A percentile compares a stretch with the other conserved stretches of the same genome.
Evolutionary conservation across 495 filamentous ascomycete species (phyloP).

Genomic region (Oidiodendron maius): DNA sequence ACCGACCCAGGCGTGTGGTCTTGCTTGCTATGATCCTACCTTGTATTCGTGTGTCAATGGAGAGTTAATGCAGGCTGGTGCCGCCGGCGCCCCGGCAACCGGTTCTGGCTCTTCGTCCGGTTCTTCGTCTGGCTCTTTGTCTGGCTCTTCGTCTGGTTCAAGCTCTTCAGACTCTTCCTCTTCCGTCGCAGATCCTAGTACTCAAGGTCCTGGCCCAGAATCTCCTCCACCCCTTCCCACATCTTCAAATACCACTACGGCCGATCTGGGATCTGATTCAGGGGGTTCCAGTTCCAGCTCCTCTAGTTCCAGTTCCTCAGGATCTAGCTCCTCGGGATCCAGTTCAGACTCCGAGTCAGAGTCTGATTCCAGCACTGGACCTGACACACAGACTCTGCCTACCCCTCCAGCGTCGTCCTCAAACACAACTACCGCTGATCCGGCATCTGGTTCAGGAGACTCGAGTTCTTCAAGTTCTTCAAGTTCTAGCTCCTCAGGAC

Average conservation of each 20-base stretch:
- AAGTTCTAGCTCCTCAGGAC: too few species aligned
- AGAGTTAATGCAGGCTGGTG: not conserved
- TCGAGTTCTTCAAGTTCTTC: not conserved
- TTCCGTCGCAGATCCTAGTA: not conserved
- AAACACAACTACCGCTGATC: not conserved
- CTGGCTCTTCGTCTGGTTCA: not conserved
- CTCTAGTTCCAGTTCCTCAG: too few species aligned
- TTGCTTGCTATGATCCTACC: not conserved
- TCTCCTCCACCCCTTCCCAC: too few species aligned
- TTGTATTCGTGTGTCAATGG: not conserved
- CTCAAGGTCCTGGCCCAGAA: not conserved
- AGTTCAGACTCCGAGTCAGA: too few species aligned
- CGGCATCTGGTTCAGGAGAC: not conserved
- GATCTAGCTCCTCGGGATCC: too few species aligned
- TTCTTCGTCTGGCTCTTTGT: not conserved
- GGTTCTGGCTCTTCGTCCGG: not conserved
- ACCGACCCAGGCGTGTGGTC: not conserved
- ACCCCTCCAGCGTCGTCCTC: too few species aligned
- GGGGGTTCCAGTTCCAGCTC: too few species aligned
- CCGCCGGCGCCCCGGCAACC: not conserved
- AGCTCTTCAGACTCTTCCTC: not conserved
- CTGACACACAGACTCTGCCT: too few species aligned
- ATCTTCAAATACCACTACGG: too few species aligned
- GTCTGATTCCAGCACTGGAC: too few species aligned
- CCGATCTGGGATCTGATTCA: too few species aligned